Evolutionary conservation across 306 rosid species (phyloP).

Genomic region (Sindora glabra): DNA sequence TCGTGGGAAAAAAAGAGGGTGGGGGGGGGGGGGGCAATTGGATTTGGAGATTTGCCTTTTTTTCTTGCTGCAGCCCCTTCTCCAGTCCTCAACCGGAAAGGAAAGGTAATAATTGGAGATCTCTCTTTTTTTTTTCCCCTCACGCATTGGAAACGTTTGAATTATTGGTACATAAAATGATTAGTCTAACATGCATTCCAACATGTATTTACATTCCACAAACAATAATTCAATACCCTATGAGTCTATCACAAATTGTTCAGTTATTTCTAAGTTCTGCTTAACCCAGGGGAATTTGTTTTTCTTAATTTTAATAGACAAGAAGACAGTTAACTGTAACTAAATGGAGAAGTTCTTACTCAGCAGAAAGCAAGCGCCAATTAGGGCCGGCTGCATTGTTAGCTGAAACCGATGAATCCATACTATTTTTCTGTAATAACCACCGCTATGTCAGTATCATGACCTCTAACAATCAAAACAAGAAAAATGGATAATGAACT

Average conservation of each 20-base stretch:
- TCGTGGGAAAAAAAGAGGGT: not conserved
- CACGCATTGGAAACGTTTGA: slow-evolving; percentile 45
- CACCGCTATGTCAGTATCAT: not conserved
- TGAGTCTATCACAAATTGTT: no score
- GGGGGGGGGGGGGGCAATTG: no score
- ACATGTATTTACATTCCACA: no score
- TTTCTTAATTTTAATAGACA: no score
- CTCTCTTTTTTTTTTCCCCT: slow-evolving; percentile 75
- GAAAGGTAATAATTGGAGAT: slow-evolving; percentile 66
- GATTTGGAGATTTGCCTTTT: slow-evolving; percentile 58
- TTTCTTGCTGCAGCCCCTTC: slow-evolving; percentile 88
- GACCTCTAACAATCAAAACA: no score
- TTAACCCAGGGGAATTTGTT: not conserved
- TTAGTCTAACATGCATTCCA: not conserved
- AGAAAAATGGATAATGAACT: no score
- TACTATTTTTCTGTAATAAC: slow-evolving; percentile 24
- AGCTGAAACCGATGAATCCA: slow-evolving; percentile 32
- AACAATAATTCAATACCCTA: no score
- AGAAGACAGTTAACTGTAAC: not conserved
- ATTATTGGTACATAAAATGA: slow-evolving; percentile 17
- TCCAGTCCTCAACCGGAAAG: slow-evolving; percentile 84
- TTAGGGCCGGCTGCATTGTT: slow-evolving; percentile 36
- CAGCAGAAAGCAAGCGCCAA: slow-evolving; percentile 61
- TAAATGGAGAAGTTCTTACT: slow-evolving; percentile 31
- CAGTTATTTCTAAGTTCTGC: no score